A percentile compares a stretch with the other conserved stretches of the same genome.
Conservation (phyloP, 1,139 yeast species). For the Hemisphaericaspora lyxosophila region DNA sequence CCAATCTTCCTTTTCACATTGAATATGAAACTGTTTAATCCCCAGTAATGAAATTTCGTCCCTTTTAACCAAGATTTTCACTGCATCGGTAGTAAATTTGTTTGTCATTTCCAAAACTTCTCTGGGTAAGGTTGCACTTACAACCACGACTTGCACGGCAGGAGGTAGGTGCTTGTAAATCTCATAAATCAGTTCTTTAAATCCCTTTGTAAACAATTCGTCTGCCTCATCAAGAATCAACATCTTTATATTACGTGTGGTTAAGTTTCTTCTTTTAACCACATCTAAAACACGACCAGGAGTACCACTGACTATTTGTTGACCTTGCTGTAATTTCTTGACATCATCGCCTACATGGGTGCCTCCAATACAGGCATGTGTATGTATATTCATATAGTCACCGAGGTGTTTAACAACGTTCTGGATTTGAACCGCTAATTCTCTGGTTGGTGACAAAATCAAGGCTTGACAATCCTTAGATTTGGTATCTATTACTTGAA, state of each 20-base stretch:
- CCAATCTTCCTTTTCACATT: slow-evolving; percentile 92
- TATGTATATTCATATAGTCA: slow-evolving; percentile 76
- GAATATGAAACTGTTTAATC: slow-evolving; percentile 80
- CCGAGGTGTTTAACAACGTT: slow-evolving; percentile 83
- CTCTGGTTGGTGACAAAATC: slow-evolving; percentile 93
- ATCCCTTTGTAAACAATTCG: slow-evolving; percentile 85
- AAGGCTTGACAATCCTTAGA: slow-evolving; percentile 76
- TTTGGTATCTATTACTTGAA: slow-evolving; percentile 72
- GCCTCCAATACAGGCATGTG: slow-evolving; percentile 95
- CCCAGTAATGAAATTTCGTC: slow-evolving; percentile 90
- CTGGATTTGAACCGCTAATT: slow-evolving; percentile 85
- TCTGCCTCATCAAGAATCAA: slow-evolving; percentile 93
- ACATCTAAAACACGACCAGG: slow-evolving; percentile 93
- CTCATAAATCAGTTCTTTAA: slow-evolving; percentile 89
- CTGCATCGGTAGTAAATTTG: slow-evolving; percentile 88
- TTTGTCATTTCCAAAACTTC: slow-evolving; percentile 85
- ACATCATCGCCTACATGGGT: slow-evolving; percentile 80
- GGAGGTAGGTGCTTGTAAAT: slow-evolving; percentile 79
- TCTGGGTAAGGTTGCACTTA: slow-evolving; percentile 85
- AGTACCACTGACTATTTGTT: slow-evolving; percentile 93
- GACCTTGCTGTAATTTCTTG: slow-evolving; percentile 70
- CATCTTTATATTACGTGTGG: slow-evolving; percentile 74
- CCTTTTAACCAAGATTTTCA: slow-evolving; percentile 83
- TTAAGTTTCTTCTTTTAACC: slow-evolving; percentile 71
- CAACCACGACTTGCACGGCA: slow-evolving; percentile 86